phyloP scores from a whole-genome alignment of 2,329 filamentous ascomycete genomes.

The Coleophoma crateriformis region DNA sequence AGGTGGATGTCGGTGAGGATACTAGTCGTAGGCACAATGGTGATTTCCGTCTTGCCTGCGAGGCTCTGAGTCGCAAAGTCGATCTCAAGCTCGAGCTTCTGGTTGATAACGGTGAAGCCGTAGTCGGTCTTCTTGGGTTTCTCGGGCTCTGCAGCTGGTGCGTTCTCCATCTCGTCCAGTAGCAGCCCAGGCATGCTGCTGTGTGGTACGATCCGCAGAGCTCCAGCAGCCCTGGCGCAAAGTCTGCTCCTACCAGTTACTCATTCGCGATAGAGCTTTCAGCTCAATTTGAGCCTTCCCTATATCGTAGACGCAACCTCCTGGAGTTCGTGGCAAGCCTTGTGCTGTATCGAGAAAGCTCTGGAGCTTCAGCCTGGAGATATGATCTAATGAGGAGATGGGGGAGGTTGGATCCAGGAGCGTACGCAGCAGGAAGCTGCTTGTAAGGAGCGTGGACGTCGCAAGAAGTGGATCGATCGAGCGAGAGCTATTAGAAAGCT shows the following conservation, averaged over 20 bases:
- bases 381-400: no score
- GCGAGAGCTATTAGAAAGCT: no score
- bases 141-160: constrained; percentile 1
- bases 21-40: constrained; percentile 52
- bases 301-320: not conserved
- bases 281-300: constrained; percentile 5
- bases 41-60: constrained; percentile 75
- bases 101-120: constrained; percentile 60
- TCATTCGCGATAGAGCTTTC: constrained; percentile 17
- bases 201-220: constrained; percentile 3
- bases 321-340: no score
- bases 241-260: constrained; percentile 12
- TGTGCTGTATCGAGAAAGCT: no score
- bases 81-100: constrained; percentile 84
- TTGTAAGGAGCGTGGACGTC: no score
- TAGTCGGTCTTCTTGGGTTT: constrained; percentile 11
- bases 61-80: constrained; percentile 74
- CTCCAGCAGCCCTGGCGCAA: constrained; percentile 17
- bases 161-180: constrained; percentile 14
- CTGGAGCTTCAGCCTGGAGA: no score
- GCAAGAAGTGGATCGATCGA: no score
- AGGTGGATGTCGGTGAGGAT: constrained; percentile 53
- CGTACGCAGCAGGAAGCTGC: no score
- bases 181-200: constrained; percentile 20
- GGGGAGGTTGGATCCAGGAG: no score